A percentile compares a stretch with the other conserved stretches of the same genome.
Conservation (phyloP, 2,329 filamentous ascomycete genomes). For the Fusarium fracticaudum region DNA sequence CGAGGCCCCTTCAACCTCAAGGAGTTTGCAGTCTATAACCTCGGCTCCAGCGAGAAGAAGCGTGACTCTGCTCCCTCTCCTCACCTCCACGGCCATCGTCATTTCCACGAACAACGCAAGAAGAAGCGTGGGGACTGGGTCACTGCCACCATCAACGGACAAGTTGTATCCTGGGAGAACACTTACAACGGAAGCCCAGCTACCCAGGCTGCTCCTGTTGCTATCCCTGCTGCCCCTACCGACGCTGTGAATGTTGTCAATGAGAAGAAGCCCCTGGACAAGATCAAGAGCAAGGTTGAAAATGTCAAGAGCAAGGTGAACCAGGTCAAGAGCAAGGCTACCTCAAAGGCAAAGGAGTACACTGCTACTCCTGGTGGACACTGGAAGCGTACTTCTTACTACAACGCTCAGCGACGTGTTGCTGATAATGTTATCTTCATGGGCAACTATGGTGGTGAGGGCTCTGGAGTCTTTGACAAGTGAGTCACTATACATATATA, state of each 20-base stretch:
- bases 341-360: constrained; percentile 20
- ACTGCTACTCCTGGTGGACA: constrained; percentile 37
- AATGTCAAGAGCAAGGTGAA: constrained; percentile 21
- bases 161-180: constrained; percentile 68
- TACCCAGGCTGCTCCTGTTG: constrained; percentile 29
- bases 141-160: constrained; percentile 66
- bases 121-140: constrained; percentile 61
- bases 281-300: constrained; percentile 25
- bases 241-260: not conserved
- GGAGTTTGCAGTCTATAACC: constrained; percentile 75
- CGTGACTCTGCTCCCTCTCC: constrained; percentile 37
- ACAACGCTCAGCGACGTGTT: constrained; percentile 52
- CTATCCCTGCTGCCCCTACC: constrained; percentile 2
- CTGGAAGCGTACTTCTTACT: constrained; percentile 57
- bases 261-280: constrained; percentile 5
- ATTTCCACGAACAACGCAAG: constrained; percentile 57
- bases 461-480: constrained; percentile 56
- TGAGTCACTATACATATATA: constrained; percentile 44
- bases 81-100: constrained; percentile 55
- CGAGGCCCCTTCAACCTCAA: constrained; percentile 75
- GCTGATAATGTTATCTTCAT: constrained; percentile 59
- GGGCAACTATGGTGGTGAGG: constrained; percentile 57
- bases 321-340: constrained; percentile 14
- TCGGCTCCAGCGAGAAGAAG: constrained; percentile 51
- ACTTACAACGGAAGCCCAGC: constrained; percentile 53